A percentile compares a stretch with the other conserved stretches of the same genome.
Conservation (phyloP, 768 basidiomycete species). For the Rhodotorula graminis region DNA sequence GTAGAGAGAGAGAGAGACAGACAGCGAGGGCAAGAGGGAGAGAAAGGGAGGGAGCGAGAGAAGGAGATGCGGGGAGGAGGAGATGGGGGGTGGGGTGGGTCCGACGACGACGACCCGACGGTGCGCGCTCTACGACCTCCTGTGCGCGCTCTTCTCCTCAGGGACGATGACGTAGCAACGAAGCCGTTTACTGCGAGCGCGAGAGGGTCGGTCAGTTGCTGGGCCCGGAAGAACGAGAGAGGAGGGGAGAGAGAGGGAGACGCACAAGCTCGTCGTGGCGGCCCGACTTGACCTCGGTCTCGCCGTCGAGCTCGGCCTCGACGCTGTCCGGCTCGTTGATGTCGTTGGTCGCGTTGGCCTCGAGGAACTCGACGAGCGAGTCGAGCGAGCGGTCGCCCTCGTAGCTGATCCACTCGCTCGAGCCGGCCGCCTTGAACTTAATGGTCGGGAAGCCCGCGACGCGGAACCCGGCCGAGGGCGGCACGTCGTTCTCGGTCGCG, state of each 20-base stretch:
- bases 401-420: slow-evolving; percentile 81
- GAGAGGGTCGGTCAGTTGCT: neutral
- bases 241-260: neutral
- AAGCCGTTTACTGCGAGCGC: neutral
- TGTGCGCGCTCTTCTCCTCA: too few relatives aligned
- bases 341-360: slow-evolving; percentile 41
- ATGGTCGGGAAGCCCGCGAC: slow-evolving; percentile 81
- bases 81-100: too few relatives aligned
- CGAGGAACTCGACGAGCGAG: slow-evolving; percentile 41
- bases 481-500: slow-evolving; percentile 92
- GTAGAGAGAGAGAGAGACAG: too few relatives aligned
- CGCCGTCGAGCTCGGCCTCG: slow-evolving; percentile 27
- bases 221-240: neutral
- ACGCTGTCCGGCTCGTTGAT: slow-evolving; percentile 12
- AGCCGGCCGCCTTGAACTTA: slow-evolving; percentile 91
- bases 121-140: too few relatives aligned
- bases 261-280: slow-evolving; percentile 28
- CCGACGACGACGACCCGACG: too few relatives aligned
- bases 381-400: slow-evolving; percentile 60
- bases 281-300: slow-evolving; percentile 17
- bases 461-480: slow-evolving; percentile 73
- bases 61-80: too few relatives aligned
- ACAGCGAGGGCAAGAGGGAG: neutral
- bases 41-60: too few relatives aligned
- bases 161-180: too few relatives aligned